Evolutionary conservation across 2,329 filamentous ascomycete species (phyloP).

Genomic region (Nakataea oryzae): DNA sequence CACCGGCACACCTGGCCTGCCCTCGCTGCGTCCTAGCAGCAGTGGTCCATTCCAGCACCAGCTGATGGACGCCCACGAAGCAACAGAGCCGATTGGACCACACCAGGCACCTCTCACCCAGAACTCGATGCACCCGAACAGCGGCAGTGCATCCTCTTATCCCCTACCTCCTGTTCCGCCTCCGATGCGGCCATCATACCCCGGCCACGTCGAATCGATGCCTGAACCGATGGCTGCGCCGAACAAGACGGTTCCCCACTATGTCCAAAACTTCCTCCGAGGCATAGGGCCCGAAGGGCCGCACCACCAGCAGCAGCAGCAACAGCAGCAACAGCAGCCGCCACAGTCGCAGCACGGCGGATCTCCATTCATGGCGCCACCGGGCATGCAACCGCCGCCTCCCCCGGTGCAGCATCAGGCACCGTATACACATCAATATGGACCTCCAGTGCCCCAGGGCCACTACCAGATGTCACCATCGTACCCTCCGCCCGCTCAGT

Average conservation of each 20-base stretch:
- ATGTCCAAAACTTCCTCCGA: background rate
- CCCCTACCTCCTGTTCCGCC: background rate
- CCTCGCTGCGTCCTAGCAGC: background rate
- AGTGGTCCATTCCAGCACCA: background rate
- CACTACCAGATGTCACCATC: background rate
- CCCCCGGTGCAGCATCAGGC: background rate
- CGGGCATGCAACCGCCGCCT: background rate
- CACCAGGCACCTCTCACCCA: background rate
- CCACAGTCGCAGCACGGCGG: background rate
- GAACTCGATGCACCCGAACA: background rate
- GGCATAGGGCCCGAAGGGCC: background rate
- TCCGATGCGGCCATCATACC: background rate
- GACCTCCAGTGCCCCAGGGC: background rate
- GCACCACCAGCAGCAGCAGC: constrained; percentile 1
- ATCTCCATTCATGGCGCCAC: background rate
- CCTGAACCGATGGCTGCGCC: background rate
- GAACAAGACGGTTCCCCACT: background rate
- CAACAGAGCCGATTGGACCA: background rate
- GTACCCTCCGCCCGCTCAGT: background rate
- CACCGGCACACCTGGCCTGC: background rate
- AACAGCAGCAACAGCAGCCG: constrained; percentile 2
- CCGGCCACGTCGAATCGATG: background rate
- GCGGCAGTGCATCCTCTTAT: background rate
- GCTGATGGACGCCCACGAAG: background rate
- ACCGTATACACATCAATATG: background rate